These are phyloP conservation scores for Mortierella sp. DNA, from an alignment of 371 early-diverging fungal genomes.

Conservation along the genomic window DNA sequence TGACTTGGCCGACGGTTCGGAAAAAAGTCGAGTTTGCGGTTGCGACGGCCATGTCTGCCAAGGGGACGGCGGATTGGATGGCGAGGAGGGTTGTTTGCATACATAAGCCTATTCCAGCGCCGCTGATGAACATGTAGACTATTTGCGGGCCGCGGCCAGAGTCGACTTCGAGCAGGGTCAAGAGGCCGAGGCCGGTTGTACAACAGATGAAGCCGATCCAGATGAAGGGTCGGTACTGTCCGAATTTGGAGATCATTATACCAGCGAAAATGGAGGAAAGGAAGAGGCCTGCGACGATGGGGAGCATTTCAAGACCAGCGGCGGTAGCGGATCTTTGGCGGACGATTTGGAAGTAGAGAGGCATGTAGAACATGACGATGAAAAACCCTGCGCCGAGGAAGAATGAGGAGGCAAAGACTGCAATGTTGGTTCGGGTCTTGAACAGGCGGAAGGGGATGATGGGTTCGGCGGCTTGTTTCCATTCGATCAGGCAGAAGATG, in stretches of 20 bases:
- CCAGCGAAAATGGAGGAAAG: slow-evolving; percentile 65
- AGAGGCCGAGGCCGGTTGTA: slow-evolving; percentile 62
- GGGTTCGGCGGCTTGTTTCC: slow-evolving; percentile 65
- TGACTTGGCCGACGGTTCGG: slow-evolving; percentile 74
- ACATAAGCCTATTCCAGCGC: slow-evolving; percentile 70
- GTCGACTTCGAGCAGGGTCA: slow-evolving; percentile 59
- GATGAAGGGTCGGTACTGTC: slow-evolving; percentile 63
- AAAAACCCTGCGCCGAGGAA: slow-evolving; percentile 61
- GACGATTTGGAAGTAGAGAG: slow-evolving; percentile 71
- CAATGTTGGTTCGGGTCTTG: slow-evolving; percentile 32
- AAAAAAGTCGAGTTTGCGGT: slow-evolving; percentile 68
- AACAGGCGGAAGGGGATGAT: slow-evolving; percentile 63
- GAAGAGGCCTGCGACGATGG: slow-evolving; percentile 69
- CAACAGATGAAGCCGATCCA: slow-evolving; percentile 62
- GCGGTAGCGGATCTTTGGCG: slow-evolving; percentile 62
- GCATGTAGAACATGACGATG: slow-evolving; percentile 68
- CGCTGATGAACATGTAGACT: slow-evolving; percentile 61
- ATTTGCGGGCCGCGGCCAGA: slow-evolving; percentile 61
- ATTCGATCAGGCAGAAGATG: slow-evolving; percentile 60
- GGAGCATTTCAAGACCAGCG: slow-evolving; percentile 75
- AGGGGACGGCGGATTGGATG: slow-evolving; percentile 66
- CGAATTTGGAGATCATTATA: slow-evolving; percentile 60
- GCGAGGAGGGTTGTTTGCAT: slow-evolving; percentile 75
- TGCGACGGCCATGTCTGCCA: slow-evolving; percentile 70
- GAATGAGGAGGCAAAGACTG: slow-evolving; percentile 52